Percentiles rank a stretch among this genome's conserved stretches.
Conservation (phyloP, 345 rosid genomes). For the Laguncularia racemosa region DNA sequence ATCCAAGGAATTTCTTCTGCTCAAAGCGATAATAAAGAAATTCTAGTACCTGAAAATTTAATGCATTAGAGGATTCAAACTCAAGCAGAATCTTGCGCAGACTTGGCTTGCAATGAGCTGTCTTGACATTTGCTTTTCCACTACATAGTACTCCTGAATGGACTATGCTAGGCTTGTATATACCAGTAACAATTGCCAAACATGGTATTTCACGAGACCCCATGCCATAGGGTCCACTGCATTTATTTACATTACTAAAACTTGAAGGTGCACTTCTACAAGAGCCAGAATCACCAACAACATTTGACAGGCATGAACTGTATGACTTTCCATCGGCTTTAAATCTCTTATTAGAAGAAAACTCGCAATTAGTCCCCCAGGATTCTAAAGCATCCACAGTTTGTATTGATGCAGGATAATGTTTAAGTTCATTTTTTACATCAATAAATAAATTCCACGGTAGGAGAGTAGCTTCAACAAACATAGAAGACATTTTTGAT, state of each 20-base stretch:
- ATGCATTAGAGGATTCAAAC: conserved; percentile 31
- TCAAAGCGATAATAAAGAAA: neutral
- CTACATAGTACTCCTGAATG: conserved; percentile 37
- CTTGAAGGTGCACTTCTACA: conserved; percentile 9
- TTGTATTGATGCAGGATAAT: conserved; percentile 9
- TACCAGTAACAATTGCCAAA: conserved; percentile 36
- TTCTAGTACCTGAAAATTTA: conserved; percentile 39
- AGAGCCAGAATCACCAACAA: conserved; percentile 10
- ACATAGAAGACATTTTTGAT: conserved; percentile 27
- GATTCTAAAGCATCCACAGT: conserved; percentile 11
- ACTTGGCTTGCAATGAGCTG: conserved; percentile 20
- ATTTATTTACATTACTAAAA: conserved; percentile 7
- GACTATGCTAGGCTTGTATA: conserved; percentile 13
- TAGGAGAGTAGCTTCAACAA: conserved; percentile 61
- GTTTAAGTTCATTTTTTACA: conserved; percentile 29
- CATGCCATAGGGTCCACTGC: conserved; percentile 9
- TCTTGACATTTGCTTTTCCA: conserved; percentile 20
- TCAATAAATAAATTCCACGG: conserved; percentile 67
- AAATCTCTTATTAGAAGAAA: conserved; percentile 41
- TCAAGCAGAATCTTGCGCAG: conserved; percentile 52
- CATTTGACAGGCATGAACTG: conserved; percentile 10
- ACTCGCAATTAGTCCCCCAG: conserved; percentile 15
- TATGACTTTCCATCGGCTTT: conserved; percentile 23
- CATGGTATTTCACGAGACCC: conserved; percentile 40
- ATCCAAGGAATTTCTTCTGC: neutral